Percentiles rank a stretch among this genome's conserved stretches.
phyloP scores from a whole-genome alignment of 2,329 filamentous ascomycete species.

The Fusarium udum region DNA sequence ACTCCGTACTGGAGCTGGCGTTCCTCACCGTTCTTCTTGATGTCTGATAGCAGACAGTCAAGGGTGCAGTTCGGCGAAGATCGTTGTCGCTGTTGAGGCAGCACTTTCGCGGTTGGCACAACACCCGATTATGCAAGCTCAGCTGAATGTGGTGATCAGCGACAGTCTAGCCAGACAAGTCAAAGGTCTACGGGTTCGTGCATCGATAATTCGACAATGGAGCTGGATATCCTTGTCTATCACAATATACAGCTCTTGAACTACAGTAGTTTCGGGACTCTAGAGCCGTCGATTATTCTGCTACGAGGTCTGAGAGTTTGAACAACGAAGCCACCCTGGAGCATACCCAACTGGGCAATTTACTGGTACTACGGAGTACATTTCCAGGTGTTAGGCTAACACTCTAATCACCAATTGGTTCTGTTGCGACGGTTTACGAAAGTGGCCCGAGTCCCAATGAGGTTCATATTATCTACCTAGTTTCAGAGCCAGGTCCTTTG shows the following conservation, averaged over 20 bases:
- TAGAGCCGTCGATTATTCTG: neutral
- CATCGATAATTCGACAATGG: constrained; percentile 4
- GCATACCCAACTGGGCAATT: neutral
- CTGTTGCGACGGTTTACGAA: neutral
- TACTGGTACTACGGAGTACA: too few species aligned
- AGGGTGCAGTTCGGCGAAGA: neutral
- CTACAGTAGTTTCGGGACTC: neutral
- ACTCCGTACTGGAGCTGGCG: constrained; percentile 16
- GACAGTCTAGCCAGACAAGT: neutral
- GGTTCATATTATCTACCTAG: neutral
- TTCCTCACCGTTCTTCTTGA: constrained; percentile 10
- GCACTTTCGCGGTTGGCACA: constrained; percentile 7
- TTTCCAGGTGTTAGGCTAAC: neutral
- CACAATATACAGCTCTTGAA: neutral
- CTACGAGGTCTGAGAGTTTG: neutral
- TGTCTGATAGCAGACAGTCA: neutral
- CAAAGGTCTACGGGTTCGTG: neutral
- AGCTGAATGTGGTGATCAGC: constrained; percentile 32
- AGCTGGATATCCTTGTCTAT: neutral
- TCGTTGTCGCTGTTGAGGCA: neutral
- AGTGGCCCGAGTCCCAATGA: neutral
- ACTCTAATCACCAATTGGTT: neutral
- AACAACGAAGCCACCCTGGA: neutral
- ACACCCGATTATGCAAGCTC: constrained; percentile 4
- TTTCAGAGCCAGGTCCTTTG: constrained; percentile 19